Conservation (phyloP, 768 basidiomycete species). For the Termitomyces heimii region DNA sequence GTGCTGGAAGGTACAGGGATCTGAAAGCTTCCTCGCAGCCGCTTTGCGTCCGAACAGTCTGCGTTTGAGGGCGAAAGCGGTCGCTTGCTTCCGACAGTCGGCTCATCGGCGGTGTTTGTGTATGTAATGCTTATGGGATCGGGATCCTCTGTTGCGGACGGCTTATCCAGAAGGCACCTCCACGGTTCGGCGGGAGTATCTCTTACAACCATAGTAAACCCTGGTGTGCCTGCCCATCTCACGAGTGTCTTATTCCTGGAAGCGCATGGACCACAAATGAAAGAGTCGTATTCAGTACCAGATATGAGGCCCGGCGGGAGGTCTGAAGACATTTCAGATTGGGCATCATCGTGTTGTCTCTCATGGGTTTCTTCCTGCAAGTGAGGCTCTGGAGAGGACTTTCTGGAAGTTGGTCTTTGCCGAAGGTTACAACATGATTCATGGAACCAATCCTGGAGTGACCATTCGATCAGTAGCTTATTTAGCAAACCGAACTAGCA, state of each 20-base stretch:
- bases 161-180: conserved; percentile 38
- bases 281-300: conserved; percentile 66
- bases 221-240: conserved; percentile 63
- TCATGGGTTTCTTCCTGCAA: conserved; percentile 13
- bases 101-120: conserved; percentile 6
- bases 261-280: conserved; percentile 73
- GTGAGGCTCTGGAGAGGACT: conserved; percentile 26
- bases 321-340: conserved; percentile 57
- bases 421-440: conserved; percentile 84
- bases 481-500: conserved; percentile 11
- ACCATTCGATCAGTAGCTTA: conserved; percentile 7
- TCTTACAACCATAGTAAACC: conserved; percentile 63
- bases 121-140: conserved; percentile 23
- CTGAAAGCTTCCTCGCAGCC: conserved; percentile 23
- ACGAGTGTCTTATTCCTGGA: conserved; percentile 42
- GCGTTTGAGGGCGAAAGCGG: conserved; percentile 33
- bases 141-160: conserved; percentile 17
- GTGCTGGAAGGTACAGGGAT: conserved; percentile 13
- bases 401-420: conserved; percentile 50
- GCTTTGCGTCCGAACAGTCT: conserved; percentile 32
- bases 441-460: conserved; percentile 81
- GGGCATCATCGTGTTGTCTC: conserved; percentile 37
- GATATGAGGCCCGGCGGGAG: conserved; percentile 65
- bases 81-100: conserved; percentile 40
- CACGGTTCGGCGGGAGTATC: conserved; percentile 40